Evolutionary conservation across 2,329 filamentous ascomycete species (phyloP).

Genomic region (Penicillium sp.): DNA sequence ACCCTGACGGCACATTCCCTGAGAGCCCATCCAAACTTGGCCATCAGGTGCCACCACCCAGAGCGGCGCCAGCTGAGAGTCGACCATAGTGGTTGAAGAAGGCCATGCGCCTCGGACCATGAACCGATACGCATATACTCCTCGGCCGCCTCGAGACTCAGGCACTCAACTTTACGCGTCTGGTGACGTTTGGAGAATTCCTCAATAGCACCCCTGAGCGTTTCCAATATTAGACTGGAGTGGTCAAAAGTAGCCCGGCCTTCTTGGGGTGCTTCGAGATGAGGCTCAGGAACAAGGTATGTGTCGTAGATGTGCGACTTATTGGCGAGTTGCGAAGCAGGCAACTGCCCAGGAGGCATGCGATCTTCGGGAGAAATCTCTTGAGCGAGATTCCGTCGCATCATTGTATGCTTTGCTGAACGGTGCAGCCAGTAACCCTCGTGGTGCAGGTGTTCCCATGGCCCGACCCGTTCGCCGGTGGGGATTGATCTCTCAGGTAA

Average conservation of each 20-base stretch:
- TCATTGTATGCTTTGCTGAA: slow-evolving; percentile 51
- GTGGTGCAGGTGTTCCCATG: slow-evolving; percentile 60
- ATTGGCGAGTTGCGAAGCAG: slow-evolving; percentile 53
- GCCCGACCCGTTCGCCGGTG: slow-evolving; percentile 49
- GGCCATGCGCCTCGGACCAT: slow-evolving; percentile 50
- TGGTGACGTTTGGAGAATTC: slow-evolving; percentile 55
- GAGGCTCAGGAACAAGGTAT: slow-evolving; percentile 58
- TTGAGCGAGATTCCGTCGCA: slow-evolving; percentile 50
- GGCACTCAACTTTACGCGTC: slow-evolving; percentile 51
- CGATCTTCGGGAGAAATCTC: slow-evolving; percentile 60
- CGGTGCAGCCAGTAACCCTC: slow-evolving; percentile 60
- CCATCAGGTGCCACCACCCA: slow-evolving; percentile 58
- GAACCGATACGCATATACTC: slow-evolving; percentile 51
- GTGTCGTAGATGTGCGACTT: slow-evolving; percentile 56
- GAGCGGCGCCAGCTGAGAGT: slow-evolving; percentile 56
- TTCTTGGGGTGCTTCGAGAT: slow-evolving; percentile 50
- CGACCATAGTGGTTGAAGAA: slow-evolving; percentile 54
- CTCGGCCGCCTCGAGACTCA: slow-evolving; percentile 54
- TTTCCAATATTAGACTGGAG: slow-evolving; percentile 48
- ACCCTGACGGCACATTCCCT: slow-evolving; percentile 51
- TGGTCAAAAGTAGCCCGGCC: slow-evolving; percentile 50
- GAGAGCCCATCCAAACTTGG: slow-evolving; percentile 52
- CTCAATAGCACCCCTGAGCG: slow-evolving; percentile 46
- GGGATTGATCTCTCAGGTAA: slow-evolving; percentile 52
- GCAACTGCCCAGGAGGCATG: slow-evolving; percentile 52